Evolutionary conservation across 371 early-diverging fungal species (phyloP).

Genomic region (Chytridium lagenaria): DNA sequence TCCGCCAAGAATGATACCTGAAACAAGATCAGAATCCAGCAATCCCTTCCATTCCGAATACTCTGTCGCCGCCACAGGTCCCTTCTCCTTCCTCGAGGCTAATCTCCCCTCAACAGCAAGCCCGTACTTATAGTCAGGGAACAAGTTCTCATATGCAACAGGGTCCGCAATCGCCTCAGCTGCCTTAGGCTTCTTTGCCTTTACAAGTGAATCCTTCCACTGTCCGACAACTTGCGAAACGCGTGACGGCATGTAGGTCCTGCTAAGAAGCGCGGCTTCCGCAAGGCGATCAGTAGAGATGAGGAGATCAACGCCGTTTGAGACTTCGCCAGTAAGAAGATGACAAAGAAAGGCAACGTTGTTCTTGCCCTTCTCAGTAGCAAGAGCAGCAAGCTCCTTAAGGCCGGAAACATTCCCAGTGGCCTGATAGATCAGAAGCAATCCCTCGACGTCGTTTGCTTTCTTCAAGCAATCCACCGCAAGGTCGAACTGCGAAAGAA

Average conservation of each 20-base stretch:
- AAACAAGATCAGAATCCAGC: conserved; percentile 61
- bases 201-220: conserved; percentile 80
- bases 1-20: conserved; percentile 47
- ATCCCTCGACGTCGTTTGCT: conserved; percentile 87
- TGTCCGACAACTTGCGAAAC: conserved; percentile 73
- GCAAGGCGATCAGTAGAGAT: conserved; percentile 85
- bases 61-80: conserved; percentile 51
- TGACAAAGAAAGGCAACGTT: conserved; percentile 91
- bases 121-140: conserved; percentile 74
- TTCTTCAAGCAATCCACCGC: conserved; percentile 89
- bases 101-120: conserved; percentile 61
- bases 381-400: conserved; percentile 72
- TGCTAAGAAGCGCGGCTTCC: conserved; percentile 95
- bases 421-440: conserved; percentile 88
- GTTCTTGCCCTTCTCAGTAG: conserved; percentile 80
- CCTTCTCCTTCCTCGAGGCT: conserved; percentile 43
- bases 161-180: conserved; percentile 93
- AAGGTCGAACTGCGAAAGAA: conserved; percentile 60
- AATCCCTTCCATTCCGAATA: conserved; percentile 65
- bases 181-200: conserved; percentile 73
- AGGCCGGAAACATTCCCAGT: conserved; percentile 82
- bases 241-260: conserved; percentile 85
- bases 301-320: conserved; percentile 83
- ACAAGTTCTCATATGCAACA: conserved; percentile 79
- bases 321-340: conserved; percentile 73